Base-by-base conservation (phyloP, 768 basidiomycete species). In the Leccinellum luteum region DNA sequence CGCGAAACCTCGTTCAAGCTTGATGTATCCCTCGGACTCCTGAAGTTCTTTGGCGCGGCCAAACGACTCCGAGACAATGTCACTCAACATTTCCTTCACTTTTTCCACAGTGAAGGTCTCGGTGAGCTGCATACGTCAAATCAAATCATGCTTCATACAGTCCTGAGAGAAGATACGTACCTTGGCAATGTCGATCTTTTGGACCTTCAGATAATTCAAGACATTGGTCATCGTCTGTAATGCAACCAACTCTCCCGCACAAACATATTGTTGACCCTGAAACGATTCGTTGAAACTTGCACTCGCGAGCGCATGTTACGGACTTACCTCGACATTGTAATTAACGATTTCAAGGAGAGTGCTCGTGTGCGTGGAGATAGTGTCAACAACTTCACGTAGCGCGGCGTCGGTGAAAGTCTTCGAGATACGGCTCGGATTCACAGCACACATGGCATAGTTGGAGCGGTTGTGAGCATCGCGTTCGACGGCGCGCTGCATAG, bases 401-500 rank as follows among this genome's bases (percentile, higher is more conserved):
- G 95, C 96, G 1, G 88, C 85, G 58, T 99, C 97, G 61, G 86
- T 94, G 80, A 99, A 99, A 1, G 92, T 87, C 71, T 88, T 89
- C 32, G 93, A 92, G 60, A 99, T 92, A 55, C 96, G 89, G 64
- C 92, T 89, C 3, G 96, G 96, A 73, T 99, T 98, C 65, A 97
- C 91, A n/a, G 97, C 96, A 73, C 94, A 95, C 97, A 99, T 98
- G 9, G 94, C 95, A 66, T 98, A 99, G 71, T 95, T 94, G 25
- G 93, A 96, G 35, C 97, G 85, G 67, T 95, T 95, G 56, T 90
- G 79, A 2, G 88, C 79, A 69, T 99, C 97, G 31, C 97, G 92
- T 74, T 97, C 94, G 57, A 99, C 97, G 27, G 97, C 97, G 23
- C 97, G 93, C 69, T 98, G 97, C 97, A 98, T 99, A 34, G 97